Base-by-base conservation (phyloP, 805 yeast genomes). In the Metschnikowia lochheadii region DNA sequence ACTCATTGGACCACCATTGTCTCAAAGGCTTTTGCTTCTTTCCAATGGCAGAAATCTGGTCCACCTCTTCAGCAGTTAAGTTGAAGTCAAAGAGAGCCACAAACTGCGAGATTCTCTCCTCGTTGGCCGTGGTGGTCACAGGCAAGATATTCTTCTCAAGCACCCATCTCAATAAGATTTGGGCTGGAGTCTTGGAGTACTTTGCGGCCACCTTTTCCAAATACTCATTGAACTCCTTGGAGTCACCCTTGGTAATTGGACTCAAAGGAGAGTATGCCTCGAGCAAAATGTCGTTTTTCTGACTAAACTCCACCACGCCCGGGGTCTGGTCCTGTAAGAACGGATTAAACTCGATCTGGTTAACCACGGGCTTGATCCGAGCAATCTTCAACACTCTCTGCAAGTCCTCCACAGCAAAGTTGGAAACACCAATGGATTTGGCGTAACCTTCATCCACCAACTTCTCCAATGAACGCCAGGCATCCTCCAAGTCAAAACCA, bases 381-480 rank as follows among this genome's bases (percentile, higher is more conserved):
- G 60, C 60, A n/a, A 55, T 31, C 23, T 69, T 64, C 43, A 77
- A 59, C 14, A 84, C 59, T 41, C 63, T 58, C 53, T 81, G 65
- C 49, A 83, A 63, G 52, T 77, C 75, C 31, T 69, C 69, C 2
- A 73, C 72, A 8, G 76, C 60, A 56, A 80, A 83, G 60, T 83
- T 84, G 5, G 88, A 83, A 41, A 84, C 85, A 46, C 85, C 85
- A 58, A 81, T 80, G 56, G 72, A 72, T 57, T 77, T 79, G 48
- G 79, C 82, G 54, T 73, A 73, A 5, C 87, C 87, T 15, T 75
- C 77, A 38, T 75, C 75, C 54, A 73, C 70, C 20, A 80, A 58
- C 48, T 69, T 63, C 58, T 82, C 84, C 67, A 79, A 53, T 21
- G 70, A 64, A 40, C 70, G 66, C 85, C 85, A 81, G 15, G 79